These are phyloP conservation scores for Ganoderma sinense DNA, from an alignment of 1,284 basidiomycete genomes.

Conservation along the genomic window DNA sequence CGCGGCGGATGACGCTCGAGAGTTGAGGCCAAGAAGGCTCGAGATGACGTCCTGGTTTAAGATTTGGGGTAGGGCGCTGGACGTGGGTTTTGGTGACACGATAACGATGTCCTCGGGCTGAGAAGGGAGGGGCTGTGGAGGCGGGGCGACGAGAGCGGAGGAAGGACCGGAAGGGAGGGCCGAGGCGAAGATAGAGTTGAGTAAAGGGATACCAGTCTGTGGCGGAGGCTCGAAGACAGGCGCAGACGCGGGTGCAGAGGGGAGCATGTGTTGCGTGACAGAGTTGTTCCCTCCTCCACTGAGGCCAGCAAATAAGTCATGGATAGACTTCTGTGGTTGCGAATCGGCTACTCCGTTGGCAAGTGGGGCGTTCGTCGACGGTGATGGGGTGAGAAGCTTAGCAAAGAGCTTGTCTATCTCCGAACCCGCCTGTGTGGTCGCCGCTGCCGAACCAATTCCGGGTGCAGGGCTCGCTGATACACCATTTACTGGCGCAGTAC, in stretches of 20 bases:
- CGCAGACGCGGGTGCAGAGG: slow-evolving; percentile 15
- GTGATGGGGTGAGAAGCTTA: slow-evolving; percentile 47
- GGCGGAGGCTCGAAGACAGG: slow-evolving; percentile 23
- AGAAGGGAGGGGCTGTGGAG: slow-evolving; percentile 26
- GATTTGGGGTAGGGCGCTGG: slow-evolving; percentile 57
- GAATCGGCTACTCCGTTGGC: slow-evolving; percentile 24
- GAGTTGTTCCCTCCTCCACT: slow-evolving; percentile 18
- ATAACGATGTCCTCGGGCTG: slow-evolving; percentile 42
- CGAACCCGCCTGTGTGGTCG: slow-evolving; percentile 38
- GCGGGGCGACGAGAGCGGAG: slow-evolving; percentile 23
- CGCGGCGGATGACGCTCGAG: slow-evolving; percentile 60
- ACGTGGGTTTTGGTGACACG: slow-evolving; percentile 55
- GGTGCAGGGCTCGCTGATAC: neutral
- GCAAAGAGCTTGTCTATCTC: slow-evolving; percentile 72
- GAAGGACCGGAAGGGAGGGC: slow-evolving; percentile 42
- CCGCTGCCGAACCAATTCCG: slow-evolving; percentile 18
- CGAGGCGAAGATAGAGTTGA: slow-evolving; percentile 63
- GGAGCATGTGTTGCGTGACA: neutral
- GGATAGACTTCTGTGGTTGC: slow-evolving; percentile 32
- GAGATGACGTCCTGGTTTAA: slow-evolving; percentile 72
- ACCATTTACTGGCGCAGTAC: neutral
- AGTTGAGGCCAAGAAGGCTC: slow-evolving; percentile 58
- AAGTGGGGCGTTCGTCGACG: slow-evolving; percentile 21
- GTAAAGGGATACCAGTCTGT: slow-evolving; percentile 50
- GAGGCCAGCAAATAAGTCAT: slow-evolving; percentile 36